These are phyloP conservation scores for Fusarium veterinarium DNA, from an alignment of 2,329 filamentous ascomycete genomes.

Conservation along the genomic window DNA sequence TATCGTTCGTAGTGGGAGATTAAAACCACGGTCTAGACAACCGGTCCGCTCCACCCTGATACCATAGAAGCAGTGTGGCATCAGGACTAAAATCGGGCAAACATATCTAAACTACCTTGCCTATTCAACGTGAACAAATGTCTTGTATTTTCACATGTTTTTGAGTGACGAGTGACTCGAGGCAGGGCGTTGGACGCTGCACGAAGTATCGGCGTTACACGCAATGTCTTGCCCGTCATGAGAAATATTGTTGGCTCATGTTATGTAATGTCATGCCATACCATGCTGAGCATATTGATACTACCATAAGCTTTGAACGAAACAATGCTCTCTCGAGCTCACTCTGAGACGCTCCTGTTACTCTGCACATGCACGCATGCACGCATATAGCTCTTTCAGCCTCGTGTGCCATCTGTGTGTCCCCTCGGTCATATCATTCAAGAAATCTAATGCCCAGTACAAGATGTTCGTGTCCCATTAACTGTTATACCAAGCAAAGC, in stretches of 20 bases:
- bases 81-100: constrained; percentile 73
- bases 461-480: constrained; percentile 14
- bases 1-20: constrained; percentile 72
- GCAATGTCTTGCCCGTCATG: constrained; percentile 4
- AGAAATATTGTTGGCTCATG: not conserved
- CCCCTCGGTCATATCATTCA: constrained; percentile 1
- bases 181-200: not conserved
- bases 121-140: constrained; percentile 7
- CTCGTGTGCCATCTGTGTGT: constrained; percentile 6
- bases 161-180: constrained; percentile 9
- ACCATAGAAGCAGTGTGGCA: constrained; percentile 66
- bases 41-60: constrained; percentile 75
- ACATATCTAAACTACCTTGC: constrained; percentile 43
- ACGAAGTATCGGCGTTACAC: constrained; percentile 3
- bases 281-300: not conserved
- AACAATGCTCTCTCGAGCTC: not conserved
- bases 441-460: constrained; percentile 5
- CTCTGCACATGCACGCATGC: not conserved
- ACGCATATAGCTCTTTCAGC: constrained; percentile 7
- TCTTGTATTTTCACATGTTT: constrained; percentile 3
- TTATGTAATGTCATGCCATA: not conserved
- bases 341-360: not conserved
- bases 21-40: constrained; percentile 73
- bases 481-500: constrained; percentile 25
- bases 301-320: not conserved